Evolutionary conservation across 805 yeast species (phyloP).

Genomic region (Myxozyma neotropica): DNA sequence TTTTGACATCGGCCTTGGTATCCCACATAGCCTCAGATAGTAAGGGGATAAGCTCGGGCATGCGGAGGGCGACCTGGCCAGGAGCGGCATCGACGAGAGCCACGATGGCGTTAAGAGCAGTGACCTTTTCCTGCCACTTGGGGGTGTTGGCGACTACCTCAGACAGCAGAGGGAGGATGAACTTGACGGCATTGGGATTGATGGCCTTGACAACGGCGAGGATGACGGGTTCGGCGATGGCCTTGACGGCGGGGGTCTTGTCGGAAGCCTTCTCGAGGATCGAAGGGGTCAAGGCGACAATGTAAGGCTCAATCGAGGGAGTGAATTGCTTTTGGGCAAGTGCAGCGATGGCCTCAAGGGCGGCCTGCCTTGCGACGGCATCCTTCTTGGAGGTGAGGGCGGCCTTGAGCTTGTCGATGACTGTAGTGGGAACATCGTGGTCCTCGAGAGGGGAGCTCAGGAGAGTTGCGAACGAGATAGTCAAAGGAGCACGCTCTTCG

Average conservation of each 20-base stretch:
- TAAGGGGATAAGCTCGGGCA: conserved; percentile 99
- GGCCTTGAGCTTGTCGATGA: conserved; percentile 75
- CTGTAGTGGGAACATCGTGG: conserved; percentile 93
- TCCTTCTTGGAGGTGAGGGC: conserved; percentile 83
- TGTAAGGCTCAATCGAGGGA: conserved; percentile 94
- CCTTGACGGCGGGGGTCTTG: conserved; percentile 76
- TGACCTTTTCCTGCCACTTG: conserved; percentile 98
- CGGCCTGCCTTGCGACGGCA: conserved; percentile 63
- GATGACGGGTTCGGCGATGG: conserved; percentile 74
- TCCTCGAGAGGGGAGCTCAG: conserved; percentile 96
- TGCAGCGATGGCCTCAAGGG: conserved; percentile 80
- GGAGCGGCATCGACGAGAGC: conserved; percentile 92
- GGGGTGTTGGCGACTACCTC: conserved; percentile 62
- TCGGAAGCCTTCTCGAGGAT: conserved; percentile 85
- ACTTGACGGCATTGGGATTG: conserved; percentile 93
- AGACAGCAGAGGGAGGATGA: conserved; percentile 79
- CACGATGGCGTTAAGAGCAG: conserved; percentile 81
- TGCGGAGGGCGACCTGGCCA: conserved; percentile 94
- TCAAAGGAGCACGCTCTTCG: conserved; percentile 82
- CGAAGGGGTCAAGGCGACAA: conserved; percentile 72
- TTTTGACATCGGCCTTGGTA: conserved; percentile 97
- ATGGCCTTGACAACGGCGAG: conserved; percentile 74
- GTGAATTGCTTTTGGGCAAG: conserved; percentile 76
- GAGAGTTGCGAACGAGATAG: conserved; percentile 87
- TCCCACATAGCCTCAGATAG: conserved; percentile 99